Base-by-base conservation (phyloP, 2,329 filamentous ascomycete genomes). In the Diplocarpon rosae region DNA sequence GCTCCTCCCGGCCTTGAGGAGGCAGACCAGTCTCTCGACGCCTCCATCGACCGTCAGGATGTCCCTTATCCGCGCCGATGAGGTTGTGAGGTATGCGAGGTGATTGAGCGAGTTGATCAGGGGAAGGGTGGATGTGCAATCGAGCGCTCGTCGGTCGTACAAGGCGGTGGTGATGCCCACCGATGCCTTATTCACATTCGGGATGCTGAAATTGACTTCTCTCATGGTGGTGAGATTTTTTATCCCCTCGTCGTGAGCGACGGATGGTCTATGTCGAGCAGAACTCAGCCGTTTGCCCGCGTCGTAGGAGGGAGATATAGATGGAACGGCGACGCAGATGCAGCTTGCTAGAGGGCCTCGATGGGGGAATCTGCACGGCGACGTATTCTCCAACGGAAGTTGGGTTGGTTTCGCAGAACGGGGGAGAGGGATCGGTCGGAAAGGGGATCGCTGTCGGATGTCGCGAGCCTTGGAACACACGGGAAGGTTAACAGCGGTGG, bases 51-150 rank as follows among this genome's bases (percentile, higher is more conserved):
- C 87, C 46, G 90, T 96, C 53, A 98, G 76, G 52, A 98, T 98
- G 63, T 98, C 92, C 58, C 92, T 80, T 65, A 98, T 98, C 51
- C 92, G 86, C 51, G 90, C 90, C 2, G 92, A 98, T 2, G 92
- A 96, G 27, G 92, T 96, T 46, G 92, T 98, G 57, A 98, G 84
- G 63, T 98, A 96, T 54, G 92, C 90, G 55, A 98, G 85, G 64
- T 98, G 92, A 67, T 96, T 98, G 63, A 98, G 80, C 0, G 92
- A 98, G 72, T 96, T 98, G 71, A 98, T 96, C 51, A 98, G 78
- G 42, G 92, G 92, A 27, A 98, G 75, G 0, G 92, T 98, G 31
- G 92, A 98, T 43, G 92, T 98, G 71, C 92, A 98, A 66, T 98
- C 92, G 59, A 98, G 83, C 39, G 92, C 92, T 64, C 92, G 83